phyloP scores from a whole-genome alignment of 805 yeast genomes.

The Hanseniaspora vineae region DNA sequence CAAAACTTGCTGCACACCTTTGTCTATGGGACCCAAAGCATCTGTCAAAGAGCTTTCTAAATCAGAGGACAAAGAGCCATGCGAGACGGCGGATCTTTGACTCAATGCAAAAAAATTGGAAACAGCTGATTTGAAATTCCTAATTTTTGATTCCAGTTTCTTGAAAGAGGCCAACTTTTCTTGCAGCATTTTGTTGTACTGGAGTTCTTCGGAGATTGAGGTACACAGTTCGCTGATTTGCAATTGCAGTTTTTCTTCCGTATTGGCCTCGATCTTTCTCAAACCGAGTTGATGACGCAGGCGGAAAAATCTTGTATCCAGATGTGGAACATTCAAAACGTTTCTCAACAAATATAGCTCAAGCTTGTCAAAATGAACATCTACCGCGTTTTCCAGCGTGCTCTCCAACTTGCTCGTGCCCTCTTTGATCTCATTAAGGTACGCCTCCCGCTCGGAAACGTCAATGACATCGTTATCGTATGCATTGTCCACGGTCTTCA shows the following conservation, averaged over 20 bases:
- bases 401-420: slow-evolving; percentile 78
- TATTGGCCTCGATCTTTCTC: slow-evolving; percentile 11
- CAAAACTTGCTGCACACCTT: not conserved
- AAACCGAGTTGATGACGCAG: slow-evolving; percentile 56
- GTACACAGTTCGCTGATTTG: slow-evolving; percentile 7
- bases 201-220: slow-evolving; percentile 12
- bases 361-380: slow-evolving; percentile 71
- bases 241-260: slow-evolving; percentile 8
- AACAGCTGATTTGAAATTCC: slow-evolving; percentile 10
- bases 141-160: slow-evolving; percentile 13
- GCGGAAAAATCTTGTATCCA: slow-evolving; percentile 52
- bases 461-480: slow-evolving; percentile 11
- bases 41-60: not conserved
- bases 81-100: not conserved
- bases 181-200: slow-evolving; percentile 9
- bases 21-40: not conserved
- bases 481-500: slow-evolving; percentile 8
- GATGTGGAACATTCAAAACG: slow-evolving; percentile 57
- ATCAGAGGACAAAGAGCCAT: not conserved
- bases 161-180: slow-evolving; percentile 10
- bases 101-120: slow-evolving; percentile 6
- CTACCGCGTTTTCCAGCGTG: slow-evolving; percentile 59
- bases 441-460: slow-evolving; percentile 17
- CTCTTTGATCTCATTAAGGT: slow-evolving; percentile 40
- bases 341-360: slow-evolving; percentile 75